A percentile compares a stretch with the other conserved stretches of the same genome.
These are phyloP conservation scores for Salicornia ramosissima DNA, from an alignment of 148 eudicot species.

Conservation along the genomic window DNA sequence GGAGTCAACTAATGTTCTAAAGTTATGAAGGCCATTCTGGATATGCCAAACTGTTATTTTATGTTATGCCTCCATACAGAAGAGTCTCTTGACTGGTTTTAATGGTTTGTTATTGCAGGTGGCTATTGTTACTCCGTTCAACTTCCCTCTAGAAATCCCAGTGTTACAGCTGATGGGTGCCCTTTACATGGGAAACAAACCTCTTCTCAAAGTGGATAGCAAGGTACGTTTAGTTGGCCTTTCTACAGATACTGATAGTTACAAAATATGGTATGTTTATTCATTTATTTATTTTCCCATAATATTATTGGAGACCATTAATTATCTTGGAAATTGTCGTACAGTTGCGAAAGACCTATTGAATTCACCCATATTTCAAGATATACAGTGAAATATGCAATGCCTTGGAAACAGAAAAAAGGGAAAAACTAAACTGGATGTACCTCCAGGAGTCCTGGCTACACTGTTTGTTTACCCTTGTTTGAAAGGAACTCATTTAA, in stretches of 20 bases:
- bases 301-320: not conserved
- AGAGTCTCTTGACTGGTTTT: not conserved
- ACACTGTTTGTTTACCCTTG: too few relatives aligned
- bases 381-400: not conserved
- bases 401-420: not conserved
- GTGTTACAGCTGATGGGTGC: slow-evolving; percentile 98
- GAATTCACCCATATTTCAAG: not conserved
- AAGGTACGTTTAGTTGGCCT: slow-evolving; percentile 42
- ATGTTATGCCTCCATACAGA: not conserved
- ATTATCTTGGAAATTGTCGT: not conserved
- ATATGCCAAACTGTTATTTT: not conserved
- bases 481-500: not conserved
- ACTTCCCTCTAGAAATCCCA: slow-evolving; percentile 96
- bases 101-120: slow-evolving; percentile 45
- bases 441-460: too few relatives aligned
- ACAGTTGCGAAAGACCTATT: not conserved
- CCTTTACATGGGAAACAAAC: slow-evolving; percentile 98
- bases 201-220: slow-evolving; percentile 95
- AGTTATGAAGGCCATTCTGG: too few relatives aligned
- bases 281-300: not conserved
- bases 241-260: not conserved
- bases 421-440: too few relatives aligned
- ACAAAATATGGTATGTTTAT: not conserved
- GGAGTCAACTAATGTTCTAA: too few relatives aligned
- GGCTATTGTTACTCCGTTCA: slow-evolving; percentile 86